Percentiles rank a stretch among this genome's conserved stretches.
These are phyloP conservation scores for Ophiobolus disseminans DNA, from an alignment of 2,329 filamentous ascomycete species.

Conservation along the genomic window DNA sequence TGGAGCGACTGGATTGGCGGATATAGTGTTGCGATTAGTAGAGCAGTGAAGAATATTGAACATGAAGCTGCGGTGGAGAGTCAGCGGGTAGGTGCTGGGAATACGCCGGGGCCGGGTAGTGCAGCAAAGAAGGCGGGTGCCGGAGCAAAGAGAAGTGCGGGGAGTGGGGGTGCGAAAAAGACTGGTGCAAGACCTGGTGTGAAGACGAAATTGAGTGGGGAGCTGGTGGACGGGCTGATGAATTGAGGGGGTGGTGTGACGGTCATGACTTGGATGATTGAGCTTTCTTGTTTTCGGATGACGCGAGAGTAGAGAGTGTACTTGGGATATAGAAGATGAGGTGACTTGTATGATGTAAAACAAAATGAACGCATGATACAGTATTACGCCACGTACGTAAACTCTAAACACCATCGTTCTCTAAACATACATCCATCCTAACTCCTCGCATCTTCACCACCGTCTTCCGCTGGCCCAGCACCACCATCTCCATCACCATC, in stretches of 20 bases:
- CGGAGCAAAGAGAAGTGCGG: constrained; percentile 14
- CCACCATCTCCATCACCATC: too few relatives aligned
- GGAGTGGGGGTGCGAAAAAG: neutral
- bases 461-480: too few relatives aligned
- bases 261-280: neutral
- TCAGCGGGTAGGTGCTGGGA: constrained; percentile 11
- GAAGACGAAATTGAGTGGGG: constrained; percentile 31
- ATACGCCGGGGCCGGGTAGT: constrained; percentile 4
- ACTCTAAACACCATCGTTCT: too few relatives aligned
- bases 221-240: constrained; percentile 38
- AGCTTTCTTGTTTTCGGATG: too few relatives aligned
- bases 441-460: too few relatives aligned
- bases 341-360: neutral
- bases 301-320: neutral
- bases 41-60: constrained; percentile 47
- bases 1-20: constrained; percentile 50
- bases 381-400: too few relatives aligned
- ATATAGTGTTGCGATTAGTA: constrained; percentile 46
- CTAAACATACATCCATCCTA: too few relatives aligned
- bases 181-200: constrained; percentile 9
- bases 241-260: constrained; percentile 9
- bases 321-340: neutral
- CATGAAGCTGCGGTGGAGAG: constrained; percentile 46
- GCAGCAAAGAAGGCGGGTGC: constrained; percentile 10
- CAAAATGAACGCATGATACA: too few relatives aligned